A percentile compares a stretch with the other conserved stretches of the same genome.
Evolutionary conservation across 495 filamentous ascomycete species (phyloP).

Genomic region (Polyplosphaeria fusca): DNA sequence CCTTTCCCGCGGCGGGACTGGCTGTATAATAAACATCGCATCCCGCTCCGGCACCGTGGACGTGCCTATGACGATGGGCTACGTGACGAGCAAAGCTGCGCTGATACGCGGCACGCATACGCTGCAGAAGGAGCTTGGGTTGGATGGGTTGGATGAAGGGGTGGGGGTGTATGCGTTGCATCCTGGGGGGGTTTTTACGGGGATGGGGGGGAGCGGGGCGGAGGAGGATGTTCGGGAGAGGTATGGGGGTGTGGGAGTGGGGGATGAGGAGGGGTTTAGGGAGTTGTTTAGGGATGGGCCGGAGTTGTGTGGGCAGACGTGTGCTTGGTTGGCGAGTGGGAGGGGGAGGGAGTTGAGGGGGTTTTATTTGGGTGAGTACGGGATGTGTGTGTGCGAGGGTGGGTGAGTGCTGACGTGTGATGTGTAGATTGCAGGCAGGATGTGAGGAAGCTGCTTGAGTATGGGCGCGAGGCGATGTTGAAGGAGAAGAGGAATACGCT

Average conservation of each 20-base stretch:
- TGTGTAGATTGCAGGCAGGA: slow-evolving; percentile 20
- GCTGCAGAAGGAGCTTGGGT: slow-evolving; percentile 14
- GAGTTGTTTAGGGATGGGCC: slow-evolving; percentile 21
- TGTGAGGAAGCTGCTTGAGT: slow-evolving; percentile 12
- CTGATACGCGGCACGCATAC: slow-evolving; percentile 20
- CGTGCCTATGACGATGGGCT: slow-evolving; percentile 25
- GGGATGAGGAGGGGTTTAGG: slow-evolving; percentile 19
- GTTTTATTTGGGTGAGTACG: slow-evolving; percentile 8
- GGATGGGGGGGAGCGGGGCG: slow-evolving; percentile 12
- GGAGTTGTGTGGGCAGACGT: slow-evolving; percentile 19
- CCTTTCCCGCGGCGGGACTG: slow-evolving; percentile 9
- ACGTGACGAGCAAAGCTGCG: slow-evolving; percentile 17
- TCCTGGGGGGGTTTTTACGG: slow-evolving; percentile 21
- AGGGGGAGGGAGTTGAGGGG: slow-evolving; percentile 14
- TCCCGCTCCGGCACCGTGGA: slow-evolving; percentile 21
- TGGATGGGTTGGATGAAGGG: slow-evolving; percentile 14
- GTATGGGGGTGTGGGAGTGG: slow-evolving; percentile 13
- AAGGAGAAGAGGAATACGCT: slow-evolving; percentile 20
- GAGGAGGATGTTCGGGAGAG: slow-evolving; percentile 14
- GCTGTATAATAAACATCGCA: slow-evolving; percentile 26
- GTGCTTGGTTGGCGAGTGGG: slow-evolving; percentile 16
- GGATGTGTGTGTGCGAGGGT: background rate
- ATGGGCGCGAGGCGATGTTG: slow-evolving; percentile 10
- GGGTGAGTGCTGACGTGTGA: no score
- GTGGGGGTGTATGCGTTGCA: slow-evolving; percentile 19